phyloP scores from a whole-genome alignment of 148 eudicot genomes.

The Chenopodium quinoa region DNA sequence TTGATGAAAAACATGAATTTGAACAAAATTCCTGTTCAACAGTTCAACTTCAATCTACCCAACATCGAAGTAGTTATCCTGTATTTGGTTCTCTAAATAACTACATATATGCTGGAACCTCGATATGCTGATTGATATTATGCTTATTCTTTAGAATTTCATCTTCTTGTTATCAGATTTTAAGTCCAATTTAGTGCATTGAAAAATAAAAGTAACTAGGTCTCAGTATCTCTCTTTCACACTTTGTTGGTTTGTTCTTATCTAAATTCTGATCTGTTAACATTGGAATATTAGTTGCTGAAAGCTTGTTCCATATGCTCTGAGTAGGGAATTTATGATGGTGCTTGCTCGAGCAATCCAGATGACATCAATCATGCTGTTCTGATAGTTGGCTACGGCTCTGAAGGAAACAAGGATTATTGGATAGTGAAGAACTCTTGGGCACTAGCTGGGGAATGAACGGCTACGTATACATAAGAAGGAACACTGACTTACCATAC shows the following conservation, averaged over 20 bases:
- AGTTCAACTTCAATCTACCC: neutral
- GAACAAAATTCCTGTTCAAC: neutral
- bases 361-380: constrained; percentile 59
- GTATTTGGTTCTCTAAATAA: neutral
- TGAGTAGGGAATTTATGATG: constrained; percentile 62
- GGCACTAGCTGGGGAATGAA: constrained; percentile 64
- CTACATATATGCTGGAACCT: neutral
- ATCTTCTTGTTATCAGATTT: neutral
- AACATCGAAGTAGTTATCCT: neutral
- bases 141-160: neutral
- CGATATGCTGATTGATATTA: neutral
- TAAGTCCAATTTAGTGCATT: neutral
- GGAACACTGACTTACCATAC: constrained; percentile 32
- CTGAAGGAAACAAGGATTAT: constrained; percentile 48
- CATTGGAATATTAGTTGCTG: neutral
- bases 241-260: neutral
- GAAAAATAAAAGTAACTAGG: too few species aligned
- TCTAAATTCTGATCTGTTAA: too few species aligned
- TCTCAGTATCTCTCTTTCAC: too few species aligned
- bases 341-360: constrained; percentile 59
- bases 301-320: neutral
- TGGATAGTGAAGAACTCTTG: constrained; percentile 83
- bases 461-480: constrained; percentile 53
- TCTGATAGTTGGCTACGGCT: constrained; percentile 55
- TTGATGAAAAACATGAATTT: neutral